A percentile compares a stretch with the other conserved stretches of the same genome.
Evolutionary conservation across 129 eudicot species (phyloP).

Genomic region (Arctium lappa): DNA sequence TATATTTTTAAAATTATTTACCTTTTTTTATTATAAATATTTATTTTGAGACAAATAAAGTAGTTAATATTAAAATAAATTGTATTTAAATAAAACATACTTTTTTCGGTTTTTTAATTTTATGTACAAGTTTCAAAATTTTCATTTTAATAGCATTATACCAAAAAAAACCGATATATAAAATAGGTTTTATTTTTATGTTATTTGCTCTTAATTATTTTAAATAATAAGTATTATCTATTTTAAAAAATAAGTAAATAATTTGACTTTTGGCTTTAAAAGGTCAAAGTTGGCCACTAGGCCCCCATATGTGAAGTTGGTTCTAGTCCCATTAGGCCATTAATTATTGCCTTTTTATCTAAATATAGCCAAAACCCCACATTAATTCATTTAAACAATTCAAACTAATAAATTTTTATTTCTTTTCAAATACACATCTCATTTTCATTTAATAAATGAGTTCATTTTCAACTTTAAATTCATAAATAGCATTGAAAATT

Average conservation of each 20-base stretch:
- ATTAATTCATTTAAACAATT: background rate
- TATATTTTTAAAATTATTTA: too few relatives aligned
- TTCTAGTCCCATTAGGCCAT: slow-evolving; percentile 12
- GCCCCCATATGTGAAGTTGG: slow-evolving; percentile 26
- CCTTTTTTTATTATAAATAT: too few relatives aligned
- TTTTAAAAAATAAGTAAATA: background rate
- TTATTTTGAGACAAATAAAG: background rate
- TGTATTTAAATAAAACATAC: background rate
- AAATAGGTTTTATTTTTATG: too few relatives aligned
- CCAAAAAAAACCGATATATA: too few relatives aligned
- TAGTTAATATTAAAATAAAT: background rate
- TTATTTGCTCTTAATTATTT: background rate
- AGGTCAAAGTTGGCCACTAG: slow-evolving; percentile 46
- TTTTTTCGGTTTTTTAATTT: background rate
- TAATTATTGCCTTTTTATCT: slow-evolving; percentile 30
- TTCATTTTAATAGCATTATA: background rate
- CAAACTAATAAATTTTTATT: background rate
- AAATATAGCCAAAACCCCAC: slow-evolving; percentile 24
- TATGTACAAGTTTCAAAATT: background rate
- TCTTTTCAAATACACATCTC: background rate
- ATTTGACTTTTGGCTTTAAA: background rate
- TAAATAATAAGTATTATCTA: background rate
- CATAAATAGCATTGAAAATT: background rate
- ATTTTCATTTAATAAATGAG: slow-evolving; percentile 11
- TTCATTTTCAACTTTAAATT: background rate